Evolutionary conservation across 2,329 filamentous ascomycete species (phyloP).

Genomic region (Hymenotorrendiella dingleyae): DNA sequence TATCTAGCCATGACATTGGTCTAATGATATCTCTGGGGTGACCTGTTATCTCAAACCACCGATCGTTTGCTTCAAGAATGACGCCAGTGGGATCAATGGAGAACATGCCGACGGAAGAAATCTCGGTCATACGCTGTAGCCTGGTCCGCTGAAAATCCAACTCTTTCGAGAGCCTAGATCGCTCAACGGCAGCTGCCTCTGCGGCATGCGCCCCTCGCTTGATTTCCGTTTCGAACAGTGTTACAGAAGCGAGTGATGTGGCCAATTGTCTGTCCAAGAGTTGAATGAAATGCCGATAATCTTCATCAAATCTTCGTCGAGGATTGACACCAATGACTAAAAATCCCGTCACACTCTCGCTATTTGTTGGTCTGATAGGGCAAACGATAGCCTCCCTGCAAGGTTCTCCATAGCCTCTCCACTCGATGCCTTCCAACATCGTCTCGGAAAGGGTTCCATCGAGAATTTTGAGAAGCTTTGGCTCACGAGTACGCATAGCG

Average conservation of each 20-base stretch:
- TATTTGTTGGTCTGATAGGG: constrained; percentile 68
- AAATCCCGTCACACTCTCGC: constrained; percentile 60
- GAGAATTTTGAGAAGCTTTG: constrained; percentile 59
- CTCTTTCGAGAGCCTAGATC: constrained; percentile 22
- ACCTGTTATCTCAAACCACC: constrained; percentile 67
- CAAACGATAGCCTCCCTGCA: constrained; percentile 68
- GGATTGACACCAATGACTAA: constrained; percentile 51
- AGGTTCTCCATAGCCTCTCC: constrained; percentile 65
- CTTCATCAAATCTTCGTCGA: constrained; percentile 68
- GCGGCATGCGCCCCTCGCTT: constrained; percentile 65
- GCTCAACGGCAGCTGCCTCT: constrained; percentile 63
- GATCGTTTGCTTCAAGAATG: constrained; percentile 76
- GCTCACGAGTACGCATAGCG: constrained; percentile 61
- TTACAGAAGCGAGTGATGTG: constrained; percentile 73
- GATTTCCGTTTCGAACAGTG: constrained; percentile 77
- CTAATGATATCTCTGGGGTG: constrained; percentile 52
- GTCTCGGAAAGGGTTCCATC: constrained; percentile 57
- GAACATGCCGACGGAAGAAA: constrained; percentile 77
- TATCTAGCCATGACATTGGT: constrained; percentile 65
- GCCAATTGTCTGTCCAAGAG: constrained; percentile 68
- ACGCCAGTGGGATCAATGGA: constrained; percentile 65
- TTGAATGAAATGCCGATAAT: constrained; percentile 71
- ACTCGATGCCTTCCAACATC: constrained; percentile 62
- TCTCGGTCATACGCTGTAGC: constrained; percentile 64
- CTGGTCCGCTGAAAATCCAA: constrained; percentile 21